phyloP scores from a whole-genome alignment of 331 rosid genomes.

The Cucumis variabilis region DNA sequence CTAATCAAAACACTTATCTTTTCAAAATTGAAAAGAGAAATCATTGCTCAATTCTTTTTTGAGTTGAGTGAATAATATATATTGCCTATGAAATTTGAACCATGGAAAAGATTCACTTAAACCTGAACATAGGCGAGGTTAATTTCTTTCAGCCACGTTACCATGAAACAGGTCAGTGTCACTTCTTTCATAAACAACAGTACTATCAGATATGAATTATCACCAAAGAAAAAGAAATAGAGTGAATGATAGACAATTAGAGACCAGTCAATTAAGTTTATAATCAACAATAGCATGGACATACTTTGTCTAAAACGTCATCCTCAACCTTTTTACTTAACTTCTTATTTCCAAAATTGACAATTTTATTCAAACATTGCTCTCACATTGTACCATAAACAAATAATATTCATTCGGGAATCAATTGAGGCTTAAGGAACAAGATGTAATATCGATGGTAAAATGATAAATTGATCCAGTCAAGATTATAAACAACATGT shows the following conservation, averaged over 20 bases:
- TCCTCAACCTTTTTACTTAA: no score
- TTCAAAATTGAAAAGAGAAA: neutral
- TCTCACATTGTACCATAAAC: no score
- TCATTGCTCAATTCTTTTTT: neutral
- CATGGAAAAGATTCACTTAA: neutral
- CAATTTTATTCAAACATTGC: no score
- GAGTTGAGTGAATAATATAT: neutral
- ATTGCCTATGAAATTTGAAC: neutral
- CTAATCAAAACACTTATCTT: neutral
- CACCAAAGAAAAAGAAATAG: neutral
- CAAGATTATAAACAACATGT: no score
- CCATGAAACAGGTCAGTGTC: neutral
- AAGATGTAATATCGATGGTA: no score
- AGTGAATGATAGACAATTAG: conserved; percentile 19
- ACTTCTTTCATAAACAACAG: neutral
- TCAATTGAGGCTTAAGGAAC: no score
- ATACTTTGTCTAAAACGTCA: no score
- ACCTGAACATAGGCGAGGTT: neutral
- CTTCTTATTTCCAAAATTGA: no score
- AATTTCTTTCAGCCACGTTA: neutral
- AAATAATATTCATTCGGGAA: no score
- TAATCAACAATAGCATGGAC: conserved; percentile 96
- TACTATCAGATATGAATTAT: conserved; percentile 7
- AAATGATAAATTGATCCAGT: no score
- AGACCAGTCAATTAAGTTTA: conserved; percentile 95